Conservation (phyloP, 805 yeast species). For the Ogataea pignaliae region DNA sequence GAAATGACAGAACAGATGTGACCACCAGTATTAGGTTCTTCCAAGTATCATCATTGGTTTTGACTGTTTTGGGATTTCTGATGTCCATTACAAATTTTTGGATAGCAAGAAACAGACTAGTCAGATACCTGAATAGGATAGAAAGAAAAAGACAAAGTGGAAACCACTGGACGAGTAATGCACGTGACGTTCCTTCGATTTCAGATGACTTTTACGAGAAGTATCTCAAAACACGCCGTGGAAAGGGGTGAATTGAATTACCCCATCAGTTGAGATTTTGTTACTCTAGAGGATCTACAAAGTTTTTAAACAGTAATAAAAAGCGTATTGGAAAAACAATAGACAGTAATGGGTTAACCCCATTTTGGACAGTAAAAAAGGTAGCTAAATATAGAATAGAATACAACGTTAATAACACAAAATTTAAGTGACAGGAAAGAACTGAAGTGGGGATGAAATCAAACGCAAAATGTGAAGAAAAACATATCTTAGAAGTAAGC, state of each 20-base stretch:
- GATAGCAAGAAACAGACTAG: conserved; percentile 21
- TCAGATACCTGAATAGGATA: conserved; percentile 22
- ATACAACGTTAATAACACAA: too few species aligned
- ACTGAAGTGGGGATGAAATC: neutral
- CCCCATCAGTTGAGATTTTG: too few species aligned
- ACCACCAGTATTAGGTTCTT: conserved; percentile 17
- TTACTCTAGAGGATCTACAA: neutral
- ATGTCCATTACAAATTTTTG: conserved; percentile 19
- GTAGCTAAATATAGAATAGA: too few species aligned
- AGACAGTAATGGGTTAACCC: too few species aligned
- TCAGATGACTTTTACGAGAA: conserved; percentile 18
- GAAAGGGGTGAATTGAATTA: neutral
- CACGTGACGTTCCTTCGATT: conserved; percentile 3
- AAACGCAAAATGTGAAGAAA: neutral
- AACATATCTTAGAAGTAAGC: conserved; percentile 60
- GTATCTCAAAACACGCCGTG: conserved; percentile 14
- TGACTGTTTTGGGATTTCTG: conserved; percentile 16
- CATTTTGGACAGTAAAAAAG: too few species aligned
- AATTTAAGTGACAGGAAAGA: neutral
- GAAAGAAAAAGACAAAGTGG: conserved; percentile 10
- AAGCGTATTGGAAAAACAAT: too few species aligned
- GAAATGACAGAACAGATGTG: conserved; percentile 13
- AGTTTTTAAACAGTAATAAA: neutral
- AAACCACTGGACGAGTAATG: conserved; percentile 5
- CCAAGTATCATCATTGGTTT: conserved; percentile 21